Evolutionary conservation across 257 asterid genomes (phyloP).

Genomic region (Gardenia jasminoides): DNA sequence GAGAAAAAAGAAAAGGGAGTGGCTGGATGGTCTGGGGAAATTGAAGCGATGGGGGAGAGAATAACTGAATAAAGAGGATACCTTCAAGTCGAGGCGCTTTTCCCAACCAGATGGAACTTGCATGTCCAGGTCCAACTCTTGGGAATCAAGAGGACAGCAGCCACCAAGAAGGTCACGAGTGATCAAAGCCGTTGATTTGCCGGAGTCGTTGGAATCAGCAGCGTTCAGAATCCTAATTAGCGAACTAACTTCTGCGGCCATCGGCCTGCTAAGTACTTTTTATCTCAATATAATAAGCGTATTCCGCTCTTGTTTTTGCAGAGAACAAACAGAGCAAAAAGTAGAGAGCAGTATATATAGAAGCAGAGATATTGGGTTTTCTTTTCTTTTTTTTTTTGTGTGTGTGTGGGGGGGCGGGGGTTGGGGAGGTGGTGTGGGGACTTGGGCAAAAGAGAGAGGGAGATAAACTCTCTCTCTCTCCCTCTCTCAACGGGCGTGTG

Average conservation of each 20-base stretch:
- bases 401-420: no score
- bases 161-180: conserved; percentile 86
- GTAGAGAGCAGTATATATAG: neutral
- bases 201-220: conserved; percentile 39
- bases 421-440: no score
- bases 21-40: neutral
- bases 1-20: no score
- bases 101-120: conserved; percentile 97
- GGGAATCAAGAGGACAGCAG: conserved; percentile 52
- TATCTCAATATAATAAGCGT: neutral
- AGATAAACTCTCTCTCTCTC: no score
- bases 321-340: conserved; percentile 1
- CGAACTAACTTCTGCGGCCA: conserved; percentile 93
- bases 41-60: neutral
- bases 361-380: neutral
- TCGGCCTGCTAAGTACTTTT: conserved; percentile 13
- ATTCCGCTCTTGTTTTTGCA: neutral
- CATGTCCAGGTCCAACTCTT: conserved; percentile 87
- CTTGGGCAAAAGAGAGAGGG: neutral
- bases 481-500: neutral
- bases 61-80: conserved; percentile 14
- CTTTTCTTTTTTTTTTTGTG: no score
- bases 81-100: conserved; percentile 84
- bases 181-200: conserved; percentile 57
- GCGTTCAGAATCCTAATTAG: conserved; percentile 65